Evolutionary conservation across 305 asterid genomes (phyloP).

Genomic region (Plantago rigida): DNA sequence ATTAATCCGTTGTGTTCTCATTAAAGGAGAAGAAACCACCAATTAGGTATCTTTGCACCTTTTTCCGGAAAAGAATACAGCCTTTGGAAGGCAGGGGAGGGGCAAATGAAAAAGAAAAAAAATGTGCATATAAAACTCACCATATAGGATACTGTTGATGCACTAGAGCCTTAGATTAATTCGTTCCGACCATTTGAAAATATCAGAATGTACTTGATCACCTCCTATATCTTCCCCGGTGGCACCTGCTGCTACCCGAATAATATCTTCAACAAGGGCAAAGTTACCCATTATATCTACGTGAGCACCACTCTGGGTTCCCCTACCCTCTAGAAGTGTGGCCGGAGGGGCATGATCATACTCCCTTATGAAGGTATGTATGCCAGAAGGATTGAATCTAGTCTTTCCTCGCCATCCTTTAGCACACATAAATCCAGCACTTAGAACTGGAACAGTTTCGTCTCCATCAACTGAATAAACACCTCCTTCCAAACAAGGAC

Average conservation of each 20-base stretch:
- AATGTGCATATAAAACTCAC: constrained; percentile 25
- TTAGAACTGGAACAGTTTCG: constrained; percentile 70
- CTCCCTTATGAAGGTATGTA: constrained; percentile 55
- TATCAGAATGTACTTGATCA: constrained; percentile 62
- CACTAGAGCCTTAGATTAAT: constrained; percentile 50
- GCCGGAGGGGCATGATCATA: constrained; percentile 66
- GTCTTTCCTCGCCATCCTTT: constrained; percentile 81
- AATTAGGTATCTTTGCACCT: no score
- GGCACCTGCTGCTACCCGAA: constrained; percentile 79
- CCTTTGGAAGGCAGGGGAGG: no score
- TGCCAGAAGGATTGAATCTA: constrained; percentile 76
- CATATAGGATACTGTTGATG: constrained; percentile 8
- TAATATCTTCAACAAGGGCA: constrained; percentile 66
- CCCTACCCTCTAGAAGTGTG: constrained; percentile 71
- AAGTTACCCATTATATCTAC: constrained; percentile 86
- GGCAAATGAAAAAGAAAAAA: background rate
- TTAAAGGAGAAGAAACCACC: no score
- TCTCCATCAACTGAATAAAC: constrained; percentile 72
- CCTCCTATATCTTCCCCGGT: constrained; percentile 72
- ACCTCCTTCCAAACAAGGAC: constrained; percentile 66
- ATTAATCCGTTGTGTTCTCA: no score
- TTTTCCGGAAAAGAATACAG: background rate
- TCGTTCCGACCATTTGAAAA: constrained; percentile 71
- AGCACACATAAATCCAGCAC: constrained; percentile 76
- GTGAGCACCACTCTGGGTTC: constrained; percentile 83